phyloP scores from a whole-genome alignment of 306 rosid species.

The Acacia confusa region DNA sequence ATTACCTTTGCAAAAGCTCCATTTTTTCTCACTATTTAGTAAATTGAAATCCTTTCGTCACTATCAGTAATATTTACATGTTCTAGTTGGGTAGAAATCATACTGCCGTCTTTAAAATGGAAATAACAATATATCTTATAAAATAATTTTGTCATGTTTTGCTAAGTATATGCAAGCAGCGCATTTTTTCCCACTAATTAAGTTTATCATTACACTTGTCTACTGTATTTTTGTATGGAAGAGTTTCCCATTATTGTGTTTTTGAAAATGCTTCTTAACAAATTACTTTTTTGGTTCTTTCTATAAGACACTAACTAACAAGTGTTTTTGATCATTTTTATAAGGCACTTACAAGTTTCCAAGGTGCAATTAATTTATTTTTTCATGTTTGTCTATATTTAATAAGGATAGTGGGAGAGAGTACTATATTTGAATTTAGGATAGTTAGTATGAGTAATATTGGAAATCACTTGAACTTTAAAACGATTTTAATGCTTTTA shows the following conservation, averaged over 20 bases:
- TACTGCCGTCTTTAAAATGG: slow-evolving; percentile 15
- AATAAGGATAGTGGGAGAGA: too few relatives aligned
- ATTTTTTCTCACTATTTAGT: slow-evolving; percentile 9
- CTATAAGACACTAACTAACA: too few relatives aligned
- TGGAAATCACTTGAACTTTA: too few relatives aligned
- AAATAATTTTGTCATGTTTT: slow-evolving; percentile 14
- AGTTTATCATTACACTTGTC: not conserved
- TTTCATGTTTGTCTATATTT: too few relatives aligned
- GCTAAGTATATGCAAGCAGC: slow-evolving; percentile 17
- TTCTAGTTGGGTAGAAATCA: slow-evolving; percentile 13
- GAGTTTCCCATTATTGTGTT: slow-evolving; percentile 24
- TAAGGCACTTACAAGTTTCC: too few relatives aligned
- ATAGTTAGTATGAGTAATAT: too few relatives aligned
- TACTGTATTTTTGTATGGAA: slow-evolving; percentile 26
- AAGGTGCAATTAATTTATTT: too few relatives aligned
- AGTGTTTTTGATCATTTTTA: too few relatives aligned
- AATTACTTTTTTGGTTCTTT: too few relatives aligned
- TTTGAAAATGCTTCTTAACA: slow-evolving; percentile 27
- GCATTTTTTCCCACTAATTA: not conserved
- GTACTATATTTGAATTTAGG: too few relatives aligned
- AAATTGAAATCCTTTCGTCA: slow-evolving; percentile 21
- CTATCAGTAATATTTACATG: slow-evolving; percentile 4
- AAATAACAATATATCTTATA: slow-evolving; percentile 10
- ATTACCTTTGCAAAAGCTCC: slow-evolving; percentile 16
- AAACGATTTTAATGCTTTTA: too few relatives aligned